These are phyloP conservation scores for Colletotrichum somersetense DNA, from an alignment of 2,329 filamentous ascomycete species.

Conservation along the genomic window DNA sequence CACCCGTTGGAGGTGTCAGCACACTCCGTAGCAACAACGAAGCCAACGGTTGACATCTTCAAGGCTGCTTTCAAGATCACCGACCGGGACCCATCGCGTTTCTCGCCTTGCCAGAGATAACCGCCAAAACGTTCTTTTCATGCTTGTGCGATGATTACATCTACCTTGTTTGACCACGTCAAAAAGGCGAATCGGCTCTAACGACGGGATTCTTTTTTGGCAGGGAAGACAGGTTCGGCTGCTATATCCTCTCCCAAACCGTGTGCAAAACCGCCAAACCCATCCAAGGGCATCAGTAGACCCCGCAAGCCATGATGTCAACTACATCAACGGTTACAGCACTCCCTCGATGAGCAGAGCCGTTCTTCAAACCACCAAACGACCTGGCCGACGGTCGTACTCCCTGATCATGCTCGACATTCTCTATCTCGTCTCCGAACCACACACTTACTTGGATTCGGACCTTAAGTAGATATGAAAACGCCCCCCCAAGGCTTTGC, in stretches of 20 bases:
- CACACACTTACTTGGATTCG: neutral
- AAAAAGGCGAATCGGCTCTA: neutral
- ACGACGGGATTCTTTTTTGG: neutral
- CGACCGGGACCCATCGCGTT: neutral
- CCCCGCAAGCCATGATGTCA: neutral
- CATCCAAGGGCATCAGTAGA: neutral
- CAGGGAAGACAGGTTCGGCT: neutral
- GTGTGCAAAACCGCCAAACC: neutral
- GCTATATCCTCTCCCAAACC: neutral
- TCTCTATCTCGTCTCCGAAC: neutral
- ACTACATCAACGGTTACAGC: neutral
- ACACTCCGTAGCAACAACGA: neutral
- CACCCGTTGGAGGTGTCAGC: neutral
- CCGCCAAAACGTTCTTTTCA: neutral
- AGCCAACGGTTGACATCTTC: neutral
- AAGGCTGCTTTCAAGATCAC: neutral
- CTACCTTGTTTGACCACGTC: neutral
- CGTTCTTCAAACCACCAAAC: neutral
- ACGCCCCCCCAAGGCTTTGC: neutral
- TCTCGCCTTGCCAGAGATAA: neutral
- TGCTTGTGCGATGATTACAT: neutral
- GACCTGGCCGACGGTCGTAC: neutral
- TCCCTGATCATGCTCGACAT: neutral
- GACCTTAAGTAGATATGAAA: neutral
- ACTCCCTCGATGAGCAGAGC: neutral